phyloP scores from a whole-genome alignment of 2,329 filamentous ascomycete genomes.

The Pseudogymnoascus sp. region DNA sequence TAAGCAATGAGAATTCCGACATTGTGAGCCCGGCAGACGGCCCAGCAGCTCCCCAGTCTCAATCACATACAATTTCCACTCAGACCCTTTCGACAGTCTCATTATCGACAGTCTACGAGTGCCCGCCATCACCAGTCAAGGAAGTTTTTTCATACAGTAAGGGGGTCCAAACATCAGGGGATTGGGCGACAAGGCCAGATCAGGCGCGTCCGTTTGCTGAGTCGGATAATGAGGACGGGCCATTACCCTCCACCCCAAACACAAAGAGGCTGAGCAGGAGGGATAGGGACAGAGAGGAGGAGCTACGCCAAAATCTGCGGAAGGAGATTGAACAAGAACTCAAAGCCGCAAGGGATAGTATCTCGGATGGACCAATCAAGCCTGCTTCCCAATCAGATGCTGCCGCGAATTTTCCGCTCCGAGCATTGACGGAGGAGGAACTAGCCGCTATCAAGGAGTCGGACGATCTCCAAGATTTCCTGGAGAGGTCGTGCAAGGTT shows the following conservation, averaged over 20 bases:
- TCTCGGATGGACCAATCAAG: constrained; percentile 42
- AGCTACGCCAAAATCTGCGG: constrained; percentile 74
- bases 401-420: constrained; percentile 61
- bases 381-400: constrained; percentile 37
- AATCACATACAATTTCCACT: constrained; percentile 34
- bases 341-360: constrained; percentile 57
- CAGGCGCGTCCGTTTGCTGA: constrained; percentile 44
- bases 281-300: constrained; percentile 77
- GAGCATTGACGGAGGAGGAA: constrained; percentile 76
- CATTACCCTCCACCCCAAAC: constrained; percentile 47
- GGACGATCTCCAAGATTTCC: constrained; percentile 88
- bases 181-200: constrained; percentile 52
- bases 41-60: constrained; percentile 28
- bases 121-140: constrained; percentile 62
- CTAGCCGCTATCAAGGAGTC: constrained; percentile 84
- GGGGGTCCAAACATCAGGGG: constrained; percentile 81
- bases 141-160: constrained; percentile 97
- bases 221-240: constrained; percentile 56
- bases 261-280: constrained; percentile 66
- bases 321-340: constrained; percentile 91
- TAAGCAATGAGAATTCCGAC: constrained; percentile 68
- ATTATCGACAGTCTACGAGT: constrained; percentile 72
- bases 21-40: constrained; percentile 40
- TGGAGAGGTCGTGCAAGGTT: constrained; percentile 92
- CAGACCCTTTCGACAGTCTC: constrained; percentile 69